phyloP scores from a whole-genome alignment of 2,329 filamentous ascomycete species.

The Xylogone sp. region DNA sequence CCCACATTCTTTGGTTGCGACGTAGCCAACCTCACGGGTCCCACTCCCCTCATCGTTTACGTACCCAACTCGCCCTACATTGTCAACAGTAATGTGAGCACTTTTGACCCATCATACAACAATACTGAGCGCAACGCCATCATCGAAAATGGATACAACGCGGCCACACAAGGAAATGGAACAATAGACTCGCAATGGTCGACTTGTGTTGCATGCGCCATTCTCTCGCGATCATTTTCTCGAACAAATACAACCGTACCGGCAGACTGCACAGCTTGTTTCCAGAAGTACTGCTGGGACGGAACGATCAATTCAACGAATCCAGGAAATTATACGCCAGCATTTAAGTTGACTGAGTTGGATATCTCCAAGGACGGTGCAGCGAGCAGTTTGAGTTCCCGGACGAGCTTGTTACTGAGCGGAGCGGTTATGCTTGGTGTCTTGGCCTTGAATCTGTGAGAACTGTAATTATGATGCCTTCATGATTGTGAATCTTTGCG shows the following conservation, averaged over 20 bases:
- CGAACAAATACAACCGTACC: conserved; percentile 69
- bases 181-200: conserved; percentile 74
- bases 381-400: no score
- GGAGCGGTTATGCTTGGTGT: no score
- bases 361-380: background rate
- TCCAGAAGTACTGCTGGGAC: conserved; percentile 86
- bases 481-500: no score
- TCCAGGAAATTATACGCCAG: conserved; percentile 18
- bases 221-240: conserved; percentile 71
- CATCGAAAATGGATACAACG: conserved; percentile 82
- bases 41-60: conserved; percentile 75
- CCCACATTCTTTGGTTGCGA: conserved; percentile 83
- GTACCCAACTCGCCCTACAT: conserved; percentile 82
- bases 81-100: conserved; percentile 72
- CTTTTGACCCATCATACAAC: conserved; percentile 65
- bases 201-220: conserved; percentile 82
- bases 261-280: conserved; percentile 70
- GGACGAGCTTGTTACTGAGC: no score
- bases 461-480: no score
- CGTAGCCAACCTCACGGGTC: conserved; percentile 53
- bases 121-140: conserved; percentile 68
- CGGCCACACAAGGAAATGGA: conserved; percentile 77
- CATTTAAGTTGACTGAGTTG: conserved; percentile 1
- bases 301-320: conserved; percentile 40
- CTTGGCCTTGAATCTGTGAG: no score